These are phyloP conservation scores for Pyrus betulifolia DNA, from an alignment of 306 rosid genomes.

Conservation along the genomic window DNA sequence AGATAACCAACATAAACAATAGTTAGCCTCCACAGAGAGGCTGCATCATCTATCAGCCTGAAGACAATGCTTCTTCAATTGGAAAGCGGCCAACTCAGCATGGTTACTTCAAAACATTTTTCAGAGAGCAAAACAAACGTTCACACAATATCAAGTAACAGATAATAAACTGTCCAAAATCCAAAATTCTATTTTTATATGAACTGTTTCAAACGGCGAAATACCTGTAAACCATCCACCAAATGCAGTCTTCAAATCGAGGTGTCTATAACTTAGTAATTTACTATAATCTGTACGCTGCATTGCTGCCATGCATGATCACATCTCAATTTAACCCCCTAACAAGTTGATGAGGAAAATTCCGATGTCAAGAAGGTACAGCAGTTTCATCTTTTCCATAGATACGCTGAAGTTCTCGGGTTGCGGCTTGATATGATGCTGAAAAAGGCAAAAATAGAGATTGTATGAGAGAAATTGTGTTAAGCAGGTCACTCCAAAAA, in stretches of 20 bases:
- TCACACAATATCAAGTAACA: background rate
- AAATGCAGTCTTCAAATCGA: conserved; percentile 18
- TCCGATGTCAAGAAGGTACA: conserved; percentile 48
- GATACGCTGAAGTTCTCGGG: conserved; percentile 93
- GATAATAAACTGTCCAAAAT: conserved; percentile 2
- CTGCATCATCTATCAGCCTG: background rate
- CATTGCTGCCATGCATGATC: conserved; percentile 36
- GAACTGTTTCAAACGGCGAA: conserved; percentile 17
- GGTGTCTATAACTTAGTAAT: conserved; percentile 18
- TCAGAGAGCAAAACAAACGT: background rate
- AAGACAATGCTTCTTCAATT: background rate
- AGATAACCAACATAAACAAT: background rate
- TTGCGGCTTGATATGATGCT: conserved; percentile 95
- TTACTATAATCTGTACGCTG: conserved; percentile 23
- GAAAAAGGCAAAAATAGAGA: conserved; percentile 5
- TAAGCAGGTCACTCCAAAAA: background rate
- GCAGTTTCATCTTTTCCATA: conserved; percentile 74
- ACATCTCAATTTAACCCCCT: conserved; percentile 29
- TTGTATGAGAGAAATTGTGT: conserved; percentile 1
- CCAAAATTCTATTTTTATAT: conserved; percentile 17
- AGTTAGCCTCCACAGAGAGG: background rate
- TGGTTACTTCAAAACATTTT: background rate
- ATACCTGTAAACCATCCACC: conserved; percentile 31
- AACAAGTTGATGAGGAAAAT: conserved; percentile 17
- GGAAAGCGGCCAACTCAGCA: background rate